phyloP scores from a whole-genome alignment of 495 filamentous ascomycete species.

The Jackrogersella minutella region DNA sequence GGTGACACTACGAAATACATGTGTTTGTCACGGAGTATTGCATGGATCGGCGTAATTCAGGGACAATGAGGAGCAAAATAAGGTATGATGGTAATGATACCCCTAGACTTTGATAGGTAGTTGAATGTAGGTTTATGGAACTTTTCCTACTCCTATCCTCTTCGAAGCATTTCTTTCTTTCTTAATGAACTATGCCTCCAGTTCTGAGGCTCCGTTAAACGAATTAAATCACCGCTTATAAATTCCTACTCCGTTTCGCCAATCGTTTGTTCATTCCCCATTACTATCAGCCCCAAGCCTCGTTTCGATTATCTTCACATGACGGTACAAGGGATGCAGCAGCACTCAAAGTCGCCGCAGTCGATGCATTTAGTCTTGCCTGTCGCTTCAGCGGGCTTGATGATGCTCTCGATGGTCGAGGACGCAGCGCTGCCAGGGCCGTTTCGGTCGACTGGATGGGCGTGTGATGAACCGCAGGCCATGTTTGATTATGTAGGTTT shows the following conservation, averaged over 20 bases:
- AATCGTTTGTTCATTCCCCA: neutral
- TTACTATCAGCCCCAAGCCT: neutral
- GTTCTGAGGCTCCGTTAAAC: slow-evolving; percentile 1
- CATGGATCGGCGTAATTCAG: neutral
- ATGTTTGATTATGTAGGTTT: slow-evolving; percentile 20
- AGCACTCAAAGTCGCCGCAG: slow-evolving; percentile 57
- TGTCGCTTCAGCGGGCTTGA: slow-evolving; percentile 49
- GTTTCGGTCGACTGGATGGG: slow-evolving; percentile 44
- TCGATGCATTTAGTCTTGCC: slow-evolving; percentile 56
- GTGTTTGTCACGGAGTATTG: neutral
- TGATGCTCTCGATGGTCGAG: slow-evolving; percentile 52
- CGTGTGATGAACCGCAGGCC: slow-evolving; percentile 39
- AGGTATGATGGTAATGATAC: slow-evolving; percentile 10
- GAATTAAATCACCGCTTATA: slow-evolving; percentile 1
- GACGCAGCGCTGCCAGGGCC: slow-evolving; percentile 51
- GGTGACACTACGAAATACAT: neutral
- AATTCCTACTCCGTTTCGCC: slow-evolving; percentile 9
- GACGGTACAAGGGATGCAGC: slow-evolving; percentile 56
- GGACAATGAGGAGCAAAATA: neutral
- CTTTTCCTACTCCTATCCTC: neutral
- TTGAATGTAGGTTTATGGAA: too few relatives aligned
- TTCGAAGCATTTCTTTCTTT: neutral
- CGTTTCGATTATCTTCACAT: slow-evolving; percentile 47
- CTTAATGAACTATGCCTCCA: neutral
- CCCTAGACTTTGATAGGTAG: neutral